These are phyloP conservation scores for Fusarium hostae DNA, from an alignment of 2,329 filamentous ascomycete genomes.

Conservation along the genomic window DNA sequence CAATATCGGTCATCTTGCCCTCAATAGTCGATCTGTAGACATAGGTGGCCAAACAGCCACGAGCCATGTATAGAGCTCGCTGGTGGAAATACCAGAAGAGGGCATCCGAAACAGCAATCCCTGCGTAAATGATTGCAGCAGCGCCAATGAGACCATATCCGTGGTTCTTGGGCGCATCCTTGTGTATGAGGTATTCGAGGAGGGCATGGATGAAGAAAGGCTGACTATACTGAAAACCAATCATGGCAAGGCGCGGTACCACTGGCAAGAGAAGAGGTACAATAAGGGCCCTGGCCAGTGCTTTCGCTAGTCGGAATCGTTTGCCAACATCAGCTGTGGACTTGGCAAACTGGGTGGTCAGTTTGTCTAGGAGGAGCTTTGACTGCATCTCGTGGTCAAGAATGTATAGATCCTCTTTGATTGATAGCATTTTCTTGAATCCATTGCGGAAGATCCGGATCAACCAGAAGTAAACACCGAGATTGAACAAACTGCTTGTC, in stretches of 20 bases:
- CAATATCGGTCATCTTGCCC: not conserved
- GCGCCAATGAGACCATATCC: slow-evolving; percentile 1
- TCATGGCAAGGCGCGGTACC: not conserved
- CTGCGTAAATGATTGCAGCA: not conserved
- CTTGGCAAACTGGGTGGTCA: not conserved
- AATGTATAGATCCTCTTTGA: not conserved
- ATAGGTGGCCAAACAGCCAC: not conserved
- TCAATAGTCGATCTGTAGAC: not conserved
- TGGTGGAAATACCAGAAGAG: not conserved
- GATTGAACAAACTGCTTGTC: not conserved
- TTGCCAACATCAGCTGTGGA: not conserved
- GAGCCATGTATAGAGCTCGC: not conserved
- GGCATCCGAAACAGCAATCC: not conserved
- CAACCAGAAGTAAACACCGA: not conserved
- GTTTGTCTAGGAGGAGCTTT: not conserved
- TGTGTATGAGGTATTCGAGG: not conserved
- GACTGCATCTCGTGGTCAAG: not conserved
- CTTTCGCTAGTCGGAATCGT: not conserved
- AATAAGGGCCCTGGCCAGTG: not conserved
- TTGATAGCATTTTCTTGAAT: not conserved
- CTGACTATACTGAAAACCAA: not conserved
- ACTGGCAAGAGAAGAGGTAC: not conserved
- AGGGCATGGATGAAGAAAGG: not conserved
- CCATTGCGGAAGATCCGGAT: not conserved
- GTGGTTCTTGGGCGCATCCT: not conserved